Base-by-base conservation (phyloP, 352 stramenopile genomes). In the Phytopythium sindhum region DNA sequence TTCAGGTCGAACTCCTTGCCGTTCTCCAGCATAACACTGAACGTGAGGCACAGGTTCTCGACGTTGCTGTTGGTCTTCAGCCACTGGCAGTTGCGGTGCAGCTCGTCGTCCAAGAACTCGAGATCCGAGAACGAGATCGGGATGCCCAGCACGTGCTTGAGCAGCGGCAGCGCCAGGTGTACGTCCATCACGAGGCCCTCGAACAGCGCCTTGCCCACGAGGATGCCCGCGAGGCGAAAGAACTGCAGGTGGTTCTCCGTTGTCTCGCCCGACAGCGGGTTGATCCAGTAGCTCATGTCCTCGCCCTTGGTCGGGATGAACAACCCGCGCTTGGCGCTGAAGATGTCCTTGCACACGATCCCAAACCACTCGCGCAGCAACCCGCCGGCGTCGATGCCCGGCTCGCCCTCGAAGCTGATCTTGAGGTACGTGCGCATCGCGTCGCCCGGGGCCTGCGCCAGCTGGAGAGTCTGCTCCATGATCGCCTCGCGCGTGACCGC, bases 1-100 rank as follows among this genome's bases (percentile, higher is more conserved):
- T 98, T 93, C 12, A 99, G 75, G 41, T 98, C 91, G 23, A 99
- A 80, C 54, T 88, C 80, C 4, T 70, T 66, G 37, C 72, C 73
- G 41, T 81, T 79, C 57, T 83, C 71, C n/a, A 74, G 63, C 72
- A 89, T 78, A 26, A 91, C 74, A 31, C 81, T 91, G 64, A 93
- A 93, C 12, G 81, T 91, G 54, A 93, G 54, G 39, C 75, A 84
- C 17, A 93, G 57, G 15, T 61, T 64, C 42, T 89, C 80, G 2
- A 84, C 80, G 23, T 84, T 62, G 17, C 72, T 74, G 67, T 89
- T 88, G 21, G 72, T 83, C 14, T 74, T 70, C 57, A 91, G 80
- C 80, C 81, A 91, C 65, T 80, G 67, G 67, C 75, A 86, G 60
- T 82, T 89, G 47, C 79, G 73, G 58, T 89, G 80, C 26, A 91